Evolutionary conservation across 441 rosid species (phyloP).

Genomic region (Populus trichocarpa): DNA sequence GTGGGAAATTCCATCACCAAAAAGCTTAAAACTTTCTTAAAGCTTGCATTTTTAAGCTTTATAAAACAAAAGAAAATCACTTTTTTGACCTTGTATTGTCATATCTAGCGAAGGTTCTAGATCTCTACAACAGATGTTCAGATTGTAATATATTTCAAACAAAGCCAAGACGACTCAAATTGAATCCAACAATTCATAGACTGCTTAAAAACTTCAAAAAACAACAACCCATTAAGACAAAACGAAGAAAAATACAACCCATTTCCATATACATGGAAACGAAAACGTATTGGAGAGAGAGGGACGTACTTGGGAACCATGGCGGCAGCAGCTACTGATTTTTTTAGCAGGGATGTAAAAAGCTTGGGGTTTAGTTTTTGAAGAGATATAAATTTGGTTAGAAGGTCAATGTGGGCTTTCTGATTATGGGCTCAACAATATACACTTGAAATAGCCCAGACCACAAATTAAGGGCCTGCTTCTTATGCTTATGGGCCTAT

Average conservation of each 20-base stretch:
- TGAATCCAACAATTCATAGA: background rate
- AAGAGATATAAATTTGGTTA: background rate
- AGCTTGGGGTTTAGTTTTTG: background rate
- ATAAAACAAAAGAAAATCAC: background rate
- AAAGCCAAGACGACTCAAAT: background rate
- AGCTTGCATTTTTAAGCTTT: background rate
- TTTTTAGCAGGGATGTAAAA: background rate
- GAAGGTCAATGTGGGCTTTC: background rate
- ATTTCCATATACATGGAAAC: background rate
- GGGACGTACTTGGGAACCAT: constrained; percentile 38
- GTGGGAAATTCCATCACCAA: background rate
- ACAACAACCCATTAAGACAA: background rate
- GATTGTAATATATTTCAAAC: background rate
- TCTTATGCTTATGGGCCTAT: background rate
- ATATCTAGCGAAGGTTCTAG: background rate
- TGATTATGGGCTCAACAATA: background rate
- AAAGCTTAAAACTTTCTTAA: background rate
- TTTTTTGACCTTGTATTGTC: background rate
- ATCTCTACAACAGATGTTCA: background rate
- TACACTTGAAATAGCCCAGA: too few relatives aligned
- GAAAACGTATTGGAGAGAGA: background rate
- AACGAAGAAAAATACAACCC: background rate
- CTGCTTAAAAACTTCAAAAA: background rate
- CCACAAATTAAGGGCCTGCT: background rate
- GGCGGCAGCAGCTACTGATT: background rate